Conservation (phyloP, 441 rosid genomes). For the Populus hybrid region DNA sequence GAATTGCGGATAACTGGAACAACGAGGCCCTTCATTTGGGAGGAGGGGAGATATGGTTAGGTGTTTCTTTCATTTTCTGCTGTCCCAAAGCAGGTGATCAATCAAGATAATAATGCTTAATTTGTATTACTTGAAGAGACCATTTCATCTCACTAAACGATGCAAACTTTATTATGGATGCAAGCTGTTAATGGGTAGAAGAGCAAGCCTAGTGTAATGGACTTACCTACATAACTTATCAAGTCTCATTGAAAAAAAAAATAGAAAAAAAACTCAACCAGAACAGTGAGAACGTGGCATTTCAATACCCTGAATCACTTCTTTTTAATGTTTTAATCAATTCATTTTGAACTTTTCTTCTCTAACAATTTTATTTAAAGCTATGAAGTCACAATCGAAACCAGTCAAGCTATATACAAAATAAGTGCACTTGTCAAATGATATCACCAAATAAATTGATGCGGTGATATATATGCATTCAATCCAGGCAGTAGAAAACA, state of each 20-base stretch:
- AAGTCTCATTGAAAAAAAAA: neutral
- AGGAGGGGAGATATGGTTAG: neutral
- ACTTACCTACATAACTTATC: neutral
- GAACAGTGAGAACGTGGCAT: neutral
- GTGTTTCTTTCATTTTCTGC: neutral
- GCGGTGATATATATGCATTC: neutral
- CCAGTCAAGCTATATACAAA: neutral
- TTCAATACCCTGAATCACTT: neutral
- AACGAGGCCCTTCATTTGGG: conserved; percentile 58
- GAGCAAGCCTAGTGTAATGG: neutral
- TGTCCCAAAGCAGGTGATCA: neutral
- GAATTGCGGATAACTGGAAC: conserved; percentile 81
- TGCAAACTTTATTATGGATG: neutral
- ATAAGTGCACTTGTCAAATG: neutral
- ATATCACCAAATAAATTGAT: too few relatives aligned
- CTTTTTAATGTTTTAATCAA: neutral
- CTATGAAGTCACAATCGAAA: neutral
- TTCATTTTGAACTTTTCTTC: neutral
- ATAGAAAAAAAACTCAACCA: neutral
- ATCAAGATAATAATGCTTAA: neutral
- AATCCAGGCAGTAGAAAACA: neutral
- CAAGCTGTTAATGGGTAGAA: neutral
- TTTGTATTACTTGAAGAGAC: neutral
- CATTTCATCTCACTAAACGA: neutral
- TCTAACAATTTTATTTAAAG: neutral